Base-by-base conservation (phyloP, 1,284 basidiomycete genomes). In the Austroboletus novae-zelandiae region DNA sequence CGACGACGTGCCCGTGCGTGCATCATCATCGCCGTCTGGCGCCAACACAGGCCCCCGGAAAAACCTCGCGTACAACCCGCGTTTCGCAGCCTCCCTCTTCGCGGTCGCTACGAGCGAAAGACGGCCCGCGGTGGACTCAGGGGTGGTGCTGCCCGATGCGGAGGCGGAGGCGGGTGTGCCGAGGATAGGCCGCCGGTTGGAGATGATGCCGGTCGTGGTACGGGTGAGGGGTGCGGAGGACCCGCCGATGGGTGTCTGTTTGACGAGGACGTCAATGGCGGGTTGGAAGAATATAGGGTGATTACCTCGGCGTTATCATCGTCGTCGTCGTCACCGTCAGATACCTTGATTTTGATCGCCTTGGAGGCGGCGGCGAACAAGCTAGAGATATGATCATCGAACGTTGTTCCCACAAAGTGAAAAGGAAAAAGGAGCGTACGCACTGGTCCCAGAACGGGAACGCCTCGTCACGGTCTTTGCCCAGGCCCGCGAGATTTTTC, bases 371-470 rank as follows among this genome's bases (percentile, higher is more conserved):
- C 82, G 14, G 82, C 74, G 65, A 90, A 94, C 45, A 94, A 72
- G 64, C 91, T 94, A 20, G 9, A 11, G 2, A 9, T 41, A 14
- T 3, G 35, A 14, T 36, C 13, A n/a, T 30, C 0, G 48, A n/a
- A n/a, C n/a, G n/a, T n/a, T n/a, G n/a, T n/a, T n/a, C n/a, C n/a
- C n/a, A n/a, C n/a, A n/a, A n/a, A n/a, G n/a, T n/a, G n/a, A n/a
- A n/a, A n/a, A n/a, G n/a, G n/a, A n/a, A n/a, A n/a, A 45, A 6
- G 17, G n/a, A 40, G 43, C 5, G 49, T 43, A 79, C 87, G 68
- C 61, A 94, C 92, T 94, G 91, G 68, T 97, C 93, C 93, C 93
- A 97, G 80, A 96, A 97, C 43, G 91, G 91, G 65, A 94, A 93
- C 0, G 91, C 90, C 59, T 94, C 92, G 65, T 95, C 93, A 55